These are phyloP conservation scores for Diaporthe citrichinensis DNA, from an alignment of 2,329 filamentous ascomycete genomes.

Conservation along the genomic window DNA sequence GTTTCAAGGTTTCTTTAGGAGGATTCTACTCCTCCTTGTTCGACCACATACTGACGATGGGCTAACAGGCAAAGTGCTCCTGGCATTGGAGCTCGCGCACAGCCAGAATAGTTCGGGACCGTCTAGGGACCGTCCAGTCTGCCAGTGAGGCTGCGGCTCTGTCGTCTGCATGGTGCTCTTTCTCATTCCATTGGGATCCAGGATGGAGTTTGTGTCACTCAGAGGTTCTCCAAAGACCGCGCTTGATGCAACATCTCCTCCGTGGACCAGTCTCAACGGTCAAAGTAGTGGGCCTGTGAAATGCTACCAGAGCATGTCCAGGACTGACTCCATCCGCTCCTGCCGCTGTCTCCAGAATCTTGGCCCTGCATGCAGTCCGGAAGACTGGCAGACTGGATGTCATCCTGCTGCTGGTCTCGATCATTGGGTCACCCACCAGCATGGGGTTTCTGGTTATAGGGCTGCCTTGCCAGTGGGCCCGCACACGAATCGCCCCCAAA, in stretches of 20 bases:
- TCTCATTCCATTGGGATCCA: background rate
- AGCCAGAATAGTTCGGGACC: background rate
- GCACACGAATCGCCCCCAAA: background rate
- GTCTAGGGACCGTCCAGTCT: no score
- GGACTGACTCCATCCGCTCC: background rate
- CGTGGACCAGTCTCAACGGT: background rate
- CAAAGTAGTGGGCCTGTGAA: conserved; percentile 3
- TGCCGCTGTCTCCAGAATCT: background rate
- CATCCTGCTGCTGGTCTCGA: background rate
- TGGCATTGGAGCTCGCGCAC: background rate
- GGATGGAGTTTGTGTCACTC: conserved; percentile 3
- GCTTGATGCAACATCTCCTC: background rate
- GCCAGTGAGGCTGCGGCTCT: background rate
- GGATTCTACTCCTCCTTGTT: background rate
- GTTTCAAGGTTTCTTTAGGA: background rate
- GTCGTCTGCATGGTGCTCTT: background rate
- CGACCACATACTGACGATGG: background rate
- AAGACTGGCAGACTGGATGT: no score
- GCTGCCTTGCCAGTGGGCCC: conserved; percentile 12
- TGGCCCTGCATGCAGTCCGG: background rate
- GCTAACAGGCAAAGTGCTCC: background rate
- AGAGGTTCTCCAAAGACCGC: background rate
- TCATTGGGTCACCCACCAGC: background rate
- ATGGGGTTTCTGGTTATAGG: conserved; percentile 3
- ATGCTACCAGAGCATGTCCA: background rate